These are phyloP conservation scores for Colletotrichum sp. DNA, from an alignment of 2,329 filamentous ascomycete species.

Conservation along the genomic window DNA sequence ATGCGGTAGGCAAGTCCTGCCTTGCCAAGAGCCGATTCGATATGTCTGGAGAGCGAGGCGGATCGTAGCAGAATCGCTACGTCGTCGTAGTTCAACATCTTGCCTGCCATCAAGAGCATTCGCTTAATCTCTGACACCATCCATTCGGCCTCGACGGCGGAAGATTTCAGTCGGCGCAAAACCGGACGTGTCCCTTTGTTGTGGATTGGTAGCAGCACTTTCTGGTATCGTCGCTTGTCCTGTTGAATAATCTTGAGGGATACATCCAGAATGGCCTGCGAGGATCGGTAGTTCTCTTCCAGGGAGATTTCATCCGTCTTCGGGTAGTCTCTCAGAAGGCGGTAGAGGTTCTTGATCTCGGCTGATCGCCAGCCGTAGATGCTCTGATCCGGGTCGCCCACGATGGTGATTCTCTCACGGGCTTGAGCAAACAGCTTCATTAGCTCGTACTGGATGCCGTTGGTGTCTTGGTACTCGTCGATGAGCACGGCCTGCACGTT, in stretches of 20 bases:
- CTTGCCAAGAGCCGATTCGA: conserved; percentile 82
- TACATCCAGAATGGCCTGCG: conserved; percentile 79
- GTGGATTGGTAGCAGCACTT: conserved; percentile 81
- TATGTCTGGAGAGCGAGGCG: conserved; percentile 80
- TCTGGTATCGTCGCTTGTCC: conserved; percentile 80
- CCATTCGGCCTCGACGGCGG: conserved; percentile 82
- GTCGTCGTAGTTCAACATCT: conserved; percentile 76
- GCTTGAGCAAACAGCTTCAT: conserved; percentile 85
- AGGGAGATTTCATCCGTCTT: conserved; percentile 83
- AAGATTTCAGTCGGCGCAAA: conserved; percentile 73
- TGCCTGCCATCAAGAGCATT: conserved; percentile 71
- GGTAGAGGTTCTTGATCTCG: conserved; percentile 85
- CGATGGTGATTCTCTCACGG: conserved; percentile 82
- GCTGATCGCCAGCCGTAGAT: conserved; percentile 97
- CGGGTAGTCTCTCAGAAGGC: conserved; percentile 78
- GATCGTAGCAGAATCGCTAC: conserved; percentile 89
- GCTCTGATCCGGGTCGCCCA: conserved; percentile 96
- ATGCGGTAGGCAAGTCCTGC: conserved; percentile 88
- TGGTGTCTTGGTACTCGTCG: conserved; percentile 98
- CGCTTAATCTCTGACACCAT: conserved; percentile 84
- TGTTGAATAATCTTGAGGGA: conserved; percentile 91
- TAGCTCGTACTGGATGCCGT: conserved; percentile 91
- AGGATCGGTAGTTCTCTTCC: conserved; percentile 95
- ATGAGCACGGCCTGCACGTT: conserved; percentile 93
- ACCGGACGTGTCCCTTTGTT: conserved; percentile 81